Evolutionary conservation across 2,329 filamentous ascomycete species (phyloP).

Genomic region (Raffaelea albimanens): DNA sequence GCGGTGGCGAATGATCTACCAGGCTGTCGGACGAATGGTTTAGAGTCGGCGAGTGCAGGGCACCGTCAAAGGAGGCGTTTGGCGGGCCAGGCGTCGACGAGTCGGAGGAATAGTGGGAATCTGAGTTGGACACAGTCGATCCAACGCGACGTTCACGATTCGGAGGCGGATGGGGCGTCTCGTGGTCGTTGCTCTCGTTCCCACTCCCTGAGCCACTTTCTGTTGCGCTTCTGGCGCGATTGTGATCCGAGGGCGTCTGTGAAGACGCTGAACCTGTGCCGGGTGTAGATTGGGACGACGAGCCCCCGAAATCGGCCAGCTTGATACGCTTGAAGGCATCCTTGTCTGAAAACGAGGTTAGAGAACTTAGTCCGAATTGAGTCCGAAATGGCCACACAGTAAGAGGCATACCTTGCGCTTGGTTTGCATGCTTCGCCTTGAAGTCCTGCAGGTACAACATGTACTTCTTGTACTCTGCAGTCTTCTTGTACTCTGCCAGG

Average conservation of each 20-base stretch:
- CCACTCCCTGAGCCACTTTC: slow-evolving; percentile 33
- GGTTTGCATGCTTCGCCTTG: slow-evolving; percentile 58
- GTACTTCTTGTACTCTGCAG: slow-evolving; percentile 58
- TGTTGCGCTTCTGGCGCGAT: slow-evolving; percentile 30
- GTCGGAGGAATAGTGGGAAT: slow-evolving; percentile 35
- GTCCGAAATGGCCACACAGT: too few relatives aligned
- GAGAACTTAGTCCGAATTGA: too few relatives aligned
- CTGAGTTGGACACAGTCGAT: slow-evolving; percentile 36
- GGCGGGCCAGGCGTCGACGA: slow-evolving; percentile 25
- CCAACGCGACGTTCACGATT: slow-evolving; percentile 4
- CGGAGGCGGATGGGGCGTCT: slow-evolving; percentile 20
- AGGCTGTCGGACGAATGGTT: slow-evolving; percentile 24
- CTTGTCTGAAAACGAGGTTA: slow-evolving; percentile 24
- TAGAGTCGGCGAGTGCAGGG: slow-evolving; percentile 31
- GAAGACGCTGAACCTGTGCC: not conserved
- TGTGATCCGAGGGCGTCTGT: slow-evolving; percentile 3
- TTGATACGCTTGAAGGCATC: slow-evolving; percentile 41
- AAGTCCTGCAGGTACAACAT: slow-evolving; percentile 67
- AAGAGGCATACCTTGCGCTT: slow-evolving; percentile 39
- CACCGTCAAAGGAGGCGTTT: slow-evolving; percentile 31
- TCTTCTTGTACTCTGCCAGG: slow-evolving; percentile 69
- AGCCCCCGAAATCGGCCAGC: slow-evolving; percentile 25
- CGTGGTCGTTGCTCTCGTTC: slow-evolving; percentile 37
- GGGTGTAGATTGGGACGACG: slow-evolving; percentile 1
- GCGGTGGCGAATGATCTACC: slow-evolving; percentile 18